Conservation (phyloP, 306 rosid genomes). For the Lithocarpus polystachyus region DNA sequence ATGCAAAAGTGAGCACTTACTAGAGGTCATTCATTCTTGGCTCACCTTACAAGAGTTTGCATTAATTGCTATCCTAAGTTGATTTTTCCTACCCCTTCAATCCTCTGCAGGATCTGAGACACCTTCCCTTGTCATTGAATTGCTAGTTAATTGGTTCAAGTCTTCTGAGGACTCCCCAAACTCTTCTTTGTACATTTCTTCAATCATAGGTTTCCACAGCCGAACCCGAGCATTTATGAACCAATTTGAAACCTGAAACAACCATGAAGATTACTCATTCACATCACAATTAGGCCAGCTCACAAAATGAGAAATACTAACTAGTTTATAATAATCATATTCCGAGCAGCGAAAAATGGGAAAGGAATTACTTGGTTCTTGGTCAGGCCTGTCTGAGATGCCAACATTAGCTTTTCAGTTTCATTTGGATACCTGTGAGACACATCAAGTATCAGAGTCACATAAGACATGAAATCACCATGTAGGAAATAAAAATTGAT, state of each 20-base stretch:
- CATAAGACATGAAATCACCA: not conserved
- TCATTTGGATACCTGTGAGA: constrained; percentile 79
- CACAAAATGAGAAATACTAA: not conserved
- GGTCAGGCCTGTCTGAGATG: constrained; percentile 78
- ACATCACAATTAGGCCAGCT: not conserved
- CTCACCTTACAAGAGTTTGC: not conserved
- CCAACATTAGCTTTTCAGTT: constrained; percentile 66
- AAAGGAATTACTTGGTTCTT: constrained; percentile 70
- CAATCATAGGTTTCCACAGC: constrained; percentile 93
- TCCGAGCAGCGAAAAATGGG: not conserved
- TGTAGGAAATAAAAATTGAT: not conserved
- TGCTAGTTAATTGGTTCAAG: constrained; percentile 46
- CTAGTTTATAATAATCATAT: too few species aligned
- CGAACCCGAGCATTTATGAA: constrained; percentile 86
- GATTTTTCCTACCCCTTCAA: constrained; percentile 2
- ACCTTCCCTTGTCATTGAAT: constrained; percentile 43
- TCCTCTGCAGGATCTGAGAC: constrained; percentile 51
- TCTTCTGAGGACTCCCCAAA: constrained; percentile 88
- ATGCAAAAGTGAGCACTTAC: not conserved
- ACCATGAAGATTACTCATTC: constrained; percentile 8
- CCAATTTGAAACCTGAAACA: constrained; percentile 80
- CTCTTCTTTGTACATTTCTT: constrained; percentile 88
- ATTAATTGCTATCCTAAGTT: not conserved
- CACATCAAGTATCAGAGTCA: constrained; percentile 21
- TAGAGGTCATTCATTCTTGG: not conserved